Evolutionary conservation across 73 alveolate species (phyloP).

Genomic region (Tetrahymena malaccensis): DNA sequence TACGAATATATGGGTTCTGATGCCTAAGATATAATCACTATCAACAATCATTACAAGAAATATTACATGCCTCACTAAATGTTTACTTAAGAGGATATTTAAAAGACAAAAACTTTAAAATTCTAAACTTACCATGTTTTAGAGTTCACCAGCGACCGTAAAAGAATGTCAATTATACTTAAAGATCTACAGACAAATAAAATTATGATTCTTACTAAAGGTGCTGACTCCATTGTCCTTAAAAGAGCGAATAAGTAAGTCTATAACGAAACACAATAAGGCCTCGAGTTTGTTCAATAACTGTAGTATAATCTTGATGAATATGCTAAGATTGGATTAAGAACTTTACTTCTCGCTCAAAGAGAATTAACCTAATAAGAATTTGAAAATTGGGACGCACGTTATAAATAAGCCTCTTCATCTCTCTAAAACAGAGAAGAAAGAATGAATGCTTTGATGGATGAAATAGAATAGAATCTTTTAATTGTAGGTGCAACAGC

Average conservation of each 20-base stretch:
- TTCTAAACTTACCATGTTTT: constrained; percentile 15
- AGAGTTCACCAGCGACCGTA: constrained; percentile 46
- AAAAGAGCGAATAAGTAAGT: constrained; percentile 26
- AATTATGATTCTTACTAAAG: constrained; percentile 70
- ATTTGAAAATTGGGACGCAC: constrained; percentile 57
- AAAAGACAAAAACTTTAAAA: constrained; percentile 10
- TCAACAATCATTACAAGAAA: constrained; percentile 17
- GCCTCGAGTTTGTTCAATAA: background rate
- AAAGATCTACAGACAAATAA: constrained; percentile 53
- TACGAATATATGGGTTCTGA: constrained; percentile 40
- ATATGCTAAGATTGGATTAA: constrained; percentile 86
- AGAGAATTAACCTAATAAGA: constrained; percentile 45
- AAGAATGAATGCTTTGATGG: constrained; percentile 42
- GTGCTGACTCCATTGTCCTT: constrained; percentile 88
- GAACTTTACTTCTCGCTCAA: constrained; percentile 83
- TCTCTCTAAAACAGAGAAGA: constrained; percentile 28
- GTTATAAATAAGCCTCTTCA: constrained; percentile 41
- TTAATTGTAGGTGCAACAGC: constrained; percentile 90
- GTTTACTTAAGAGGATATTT: background rate
- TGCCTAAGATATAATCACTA: constrained; percentile 37
- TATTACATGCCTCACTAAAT: background rate
- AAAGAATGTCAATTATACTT: constrained; percentile 65
- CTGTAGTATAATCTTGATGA: constrained; percentile 20
- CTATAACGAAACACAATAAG: constrained; percentile 3
- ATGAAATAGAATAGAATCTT: constrained; percentile 73